A percentile compares a stretch with the other conserved stretches of the same genome.
phyloP scores from a whole-genome alignment of 805 yeast species.

The Wickerhamomyces bisporus region DNA sequence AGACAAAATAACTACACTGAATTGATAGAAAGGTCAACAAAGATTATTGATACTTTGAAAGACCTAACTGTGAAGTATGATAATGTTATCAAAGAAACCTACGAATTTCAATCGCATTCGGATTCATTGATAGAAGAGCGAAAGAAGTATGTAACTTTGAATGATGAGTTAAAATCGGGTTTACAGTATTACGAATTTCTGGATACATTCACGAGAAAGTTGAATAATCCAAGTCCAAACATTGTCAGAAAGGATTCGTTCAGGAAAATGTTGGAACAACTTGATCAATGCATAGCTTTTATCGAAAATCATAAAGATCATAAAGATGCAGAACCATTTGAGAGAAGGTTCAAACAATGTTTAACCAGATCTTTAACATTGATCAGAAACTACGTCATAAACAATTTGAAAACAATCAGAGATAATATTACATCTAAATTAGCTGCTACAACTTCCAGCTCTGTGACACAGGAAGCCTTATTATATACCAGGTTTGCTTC shows the following conservation, averaged over 20 bases:
- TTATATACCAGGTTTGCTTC: conserved; percentile 59
- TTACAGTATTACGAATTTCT: conserved; percentile 63
- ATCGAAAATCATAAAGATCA: conserved; percentile 51
- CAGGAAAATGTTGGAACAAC: conserved; percentile 42
- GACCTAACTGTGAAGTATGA: conserved; percentile 47
- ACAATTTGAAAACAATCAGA: conserved; percentile 30
- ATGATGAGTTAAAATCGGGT: conserved; percentile 40
- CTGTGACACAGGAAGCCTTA: conserved; percentile 55
- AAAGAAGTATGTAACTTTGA: conserved; percentile 34
- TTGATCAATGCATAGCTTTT: conserved; percentile 67
- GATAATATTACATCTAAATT: conserved; percentile 27
- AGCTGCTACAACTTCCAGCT: conserved; percentile 20
- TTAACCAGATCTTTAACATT: conserved; percentile 75
- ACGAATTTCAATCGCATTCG: conserved; percentile 56
- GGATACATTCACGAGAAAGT: conserved; percentile 60
- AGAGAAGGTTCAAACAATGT: conserved; percentile 74
- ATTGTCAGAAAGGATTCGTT: conserved; percentile 59
- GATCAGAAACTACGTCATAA: conserved; percentile 58
- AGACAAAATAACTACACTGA: conserved; percentile 26
- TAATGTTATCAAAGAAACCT: conserved; percentile 56
- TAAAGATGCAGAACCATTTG: conserved; percentile 65
- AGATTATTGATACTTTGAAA: conserved; percentile 40
- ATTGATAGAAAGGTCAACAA: conserved; percentile 42
- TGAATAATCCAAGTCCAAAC: conserved; percentile 67
- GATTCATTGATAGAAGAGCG: conserved; percentile 45